These are phyloP conservation scores for Amorphotheca resinae DNA, from an alignment of 495 filamentous ascomycete genomes.

Conservation along the genomic window DNA sequence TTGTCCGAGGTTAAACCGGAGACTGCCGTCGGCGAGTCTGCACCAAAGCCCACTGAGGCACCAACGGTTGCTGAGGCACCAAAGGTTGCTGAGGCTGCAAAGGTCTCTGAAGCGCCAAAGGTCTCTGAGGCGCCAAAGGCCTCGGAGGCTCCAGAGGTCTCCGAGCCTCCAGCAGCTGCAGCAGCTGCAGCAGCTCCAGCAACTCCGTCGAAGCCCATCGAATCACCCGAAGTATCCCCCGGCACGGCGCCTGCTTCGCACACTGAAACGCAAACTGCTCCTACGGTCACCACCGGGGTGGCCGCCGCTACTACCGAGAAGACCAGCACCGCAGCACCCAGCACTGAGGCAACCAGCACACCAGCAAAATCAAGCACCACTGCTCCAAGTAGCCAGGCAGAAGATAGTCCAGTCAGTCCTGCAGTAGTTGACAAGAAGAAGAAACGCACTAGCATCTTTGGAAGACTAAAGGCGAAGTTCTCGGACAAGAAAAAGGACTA, in stretches of 20 bases:
- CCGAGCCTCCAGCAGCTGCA: too few species aligned
- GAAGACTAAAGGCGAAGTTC: constrained; percentile 46
- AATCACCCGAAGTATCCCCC: constrained; percentile 19
- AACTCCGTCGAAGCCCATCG: constrained; percentile 8
- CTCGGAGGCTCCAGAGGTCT: too few species aligned
- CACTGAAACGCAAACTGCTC: constrained; percentile 10
- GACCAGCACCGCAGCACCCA: constrained; percentile 3
- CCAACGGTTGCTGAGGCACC: constrained; percentile 1
- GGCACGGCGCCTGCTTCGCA: constrained; percentile 18
- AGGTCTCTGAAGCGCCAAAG: constrained; percentile 1
- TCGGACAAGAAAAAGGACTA: constrained; percentile 18
- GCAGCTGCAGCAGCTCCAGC: too few species aligned
- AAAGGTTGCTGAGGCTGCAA: constrained; percentile 3
- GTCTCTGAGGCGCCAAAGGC: too few species aligned
- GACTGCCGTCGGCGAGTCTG: constrained; percentile 37
- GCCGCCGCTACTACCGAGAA: constrained; percentile 13
- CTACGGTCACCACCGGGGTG: constrained; percentile 12
- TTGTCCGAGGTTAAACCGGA: constrained; percentile 35
- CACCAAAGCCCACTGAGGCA: constrained; percentile 27
- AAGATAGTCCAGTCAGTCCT: constrained; percentile 7
- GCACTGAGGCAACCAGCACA: constrained; percentile 9
- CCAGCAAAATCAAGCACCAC: constrained; percentile 10
- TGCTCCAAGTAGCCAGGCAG: constrained; percentile 7
- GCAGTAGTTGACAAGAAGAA: constrained; percentile 31
- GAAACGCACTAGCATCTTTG: constrained; percentile 44